phyloP scores from a whole-genome alignment of 768 basidiomycete genomes.

The Boletellus ananas region DNA sequence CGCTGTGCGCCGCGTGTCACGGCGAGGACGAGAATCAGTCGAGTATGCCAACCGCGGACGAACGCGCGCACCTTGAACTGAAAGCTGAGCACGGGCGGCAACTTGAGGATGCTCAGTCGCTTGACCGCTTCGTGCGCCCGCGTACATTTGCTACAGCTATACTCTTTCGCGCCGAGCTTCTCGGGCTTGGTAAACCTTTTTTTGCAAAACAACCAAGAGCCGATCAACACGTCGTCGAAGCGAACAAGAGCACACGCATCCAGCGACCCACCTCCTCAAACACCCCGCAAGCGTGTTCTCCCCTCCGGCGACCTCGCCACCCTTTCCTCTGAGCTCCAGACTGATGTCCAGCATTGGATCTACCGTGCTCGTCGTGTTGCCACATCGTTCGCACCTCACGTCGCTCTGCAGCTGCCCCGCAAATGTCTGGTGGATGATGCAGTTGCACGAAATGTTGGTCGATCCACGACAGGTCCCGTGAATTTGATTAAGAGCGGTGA shows the following conservation, averaged over 20 bases:
- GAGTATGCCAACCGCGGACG: not conserved
- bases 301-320: slow-evolving; percentile 40
- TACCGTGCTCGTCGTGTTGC: slow-evolving; percentile 68
- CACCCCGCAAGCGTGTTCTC: slow-evolving; percentile 73
- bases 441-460: slow-evolving; percentile 79
- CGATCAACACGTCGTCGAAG: no score
- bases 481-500: slow-evolving; percentile 80
- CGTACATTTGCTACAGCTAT: slow-evolving; percentile 79
- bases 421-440: slow-evolving; percentile 89
- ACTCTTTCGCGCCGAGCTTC: slow-evolving; percentile 76
- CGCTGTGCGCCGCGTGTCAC: slow-evolving; percentile 46
- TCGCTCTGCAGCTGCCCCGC: slow-evolving; percentile 85
- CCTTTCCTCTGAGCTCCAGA: slow-evolving; percentile 68
- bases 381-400: slow-evolving; percentile 83
- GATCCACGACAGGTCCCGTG: slow-evolving; percentile 74
- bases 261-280: slow-evolving; percentile 55
- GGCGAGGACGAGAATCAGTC: no score
- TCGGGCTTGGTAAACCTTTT: slow-evolving; percentile 87
- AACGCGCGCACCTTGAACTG: slow-evolving; percentile 76
- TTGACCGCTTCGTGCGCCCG: slow-evolving; percentile 79
- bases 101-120: slow-evolving; percentile 75
- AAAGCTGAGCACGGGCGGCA: slow-evolving; percentile 88
- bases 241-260: no score
- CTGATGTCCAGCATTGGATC: slow-evolving; percentile 93
- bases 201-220: slow-evolving; percentile 21